Evolutionary conservation across 495 filamentous ascomycete species (phyloP), one percentile per base, ranked within the genome.

Genomic region (Penicillium ochrochloron): DNA sequence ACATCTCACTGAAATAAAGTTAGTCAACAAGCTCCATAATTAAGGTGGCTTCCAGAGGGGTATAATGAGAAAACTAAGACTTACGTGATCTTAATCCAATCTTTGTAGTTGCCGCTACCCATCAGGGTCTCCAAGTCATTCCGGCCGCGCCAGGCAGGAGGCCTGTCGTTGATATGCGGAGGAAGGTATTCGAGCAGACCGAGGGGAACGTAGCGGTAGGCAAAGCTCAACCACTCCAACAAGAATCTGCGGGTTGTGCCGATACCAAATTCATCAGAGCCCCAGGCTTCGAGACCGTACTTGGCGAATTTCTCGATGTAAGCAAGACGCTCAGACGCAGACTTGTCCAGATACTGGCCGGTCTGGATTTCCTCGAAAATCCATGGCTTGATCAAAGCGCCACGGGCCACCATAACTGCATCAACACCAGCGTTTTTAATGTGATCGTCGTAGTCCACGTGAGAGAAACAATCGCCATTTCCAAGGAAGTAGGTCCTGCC

Each of bases 1-100:
- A 98, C 93, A 99, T 98, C 69, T 99, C 95, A 70, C 93, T 96
- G 58, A 27, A 29, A 37, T 29, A 2, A 48, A 41, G n/a, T 76
- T 67, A 73, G 69, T 50, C 25, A 39, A 52, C 0, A 54, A 17
- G n/a, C 46, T 54, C 10, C 2, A 39, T 5, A 1, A n/a, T 27
- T 27, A 1, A 27, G 39, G 19, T 29, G 11, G 11, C 11, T 2
- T n/a, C 11, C n/a, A 34, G 12, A 59, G 31, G 35, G 21, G 51
- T 12, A 56, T 54, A n/a, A 5, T 34, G n/a, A 17, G 21, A 48
- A 31, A 59, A 56, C n/a, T n/a, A n/a, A n/a, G n/a, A 79, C 89
- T 75, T 85, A 96, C 93, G 91, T 95, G 71, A 99, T 96, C 83
- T 97, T 98, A 69, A 99, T 91, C 95, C 95, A 99, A 76, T 99